Evolutionary conservation across 495 filamentous ascomycete genomes (phyloP).

Genomic region (Tuber microsphaerosporum): DNA sequence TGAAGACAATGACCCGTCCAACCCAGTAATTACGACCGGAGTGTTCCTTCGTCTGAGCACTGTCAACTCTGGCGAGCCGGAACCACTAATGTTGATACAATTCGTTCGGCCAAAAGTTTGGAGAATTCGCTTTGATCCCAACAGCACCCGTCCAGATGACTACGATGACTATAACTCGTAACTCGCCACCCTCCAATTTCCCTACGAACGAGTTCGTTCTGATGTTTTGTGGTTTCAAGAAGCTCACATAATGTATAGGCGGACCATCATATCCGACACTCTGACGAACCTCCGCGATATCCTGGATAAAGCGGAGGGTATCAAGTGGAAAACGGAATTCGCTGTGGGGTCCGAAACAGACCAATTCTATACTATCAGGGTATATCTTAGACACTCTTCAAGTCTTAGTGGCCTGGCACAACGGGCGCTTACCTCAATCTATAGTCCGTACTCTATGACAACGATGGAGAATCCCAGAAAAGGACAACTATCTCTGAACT

Average conservation of each 20-base stretch:
- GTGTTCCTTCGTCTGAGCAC: slow-evolving; percentile 7
- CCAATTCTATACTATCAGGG: slow-evolving; percentile 11
- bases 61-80: neutral
- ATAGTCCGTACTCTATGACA: slow-evolving; percentile 7
- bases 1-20: slow-evolving; percentile 7
- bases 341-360: neutral
- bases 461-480: neutral
- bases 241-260: slow-evolving; percentile 4
- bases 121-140: slow-evolving; percentile 18
- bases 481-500: slow-evolving; percentile 10
- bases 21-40: slow-evolving; percentile 12
- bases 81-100: slow-evolving; percentile 11
- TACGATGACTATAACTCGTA: slow-evolving; percentile 20
- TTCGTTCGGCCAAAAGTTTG: slow-evolving; percentile 20
- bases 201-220: neutral
- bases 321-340: slow-evolving; percentile 11
- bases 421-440: neutral
- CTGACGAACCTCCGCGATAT: slow-evolving; percentile 10
- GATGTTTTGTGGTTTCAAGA: neutral
- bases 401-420: neutral
- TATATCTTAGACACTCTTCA: neutral
- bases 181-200: neutral
- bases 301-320: slow-evolving; percentile 7
- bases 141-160: neutral
- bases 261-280: slow-evolving; percentile 14